Conservation (phyloP, 1,139 yeast species). For the Saccharomycopsis phalli region DNA sequence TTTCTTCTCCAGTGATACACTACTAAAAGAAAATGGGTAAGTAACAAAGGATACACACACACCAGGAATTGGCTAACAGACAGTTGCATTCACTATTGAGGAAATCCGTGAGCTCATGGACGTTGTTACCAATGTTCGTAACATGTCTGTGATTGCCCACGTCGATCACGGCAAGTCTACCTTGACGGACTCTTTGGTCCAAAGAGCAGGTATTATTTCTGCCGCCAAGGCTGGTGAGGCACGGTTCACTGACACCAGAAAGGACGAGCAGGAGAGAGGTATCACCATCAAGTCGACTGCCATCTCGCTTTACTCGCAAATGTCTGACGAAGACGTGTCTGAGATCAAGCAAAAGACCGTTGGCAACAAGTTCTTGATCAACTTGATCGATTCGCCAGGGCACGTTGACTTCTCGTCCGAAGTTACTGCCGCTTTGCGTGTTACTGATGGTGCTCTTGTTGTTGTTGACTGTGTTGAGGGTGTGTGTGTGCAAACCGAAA, state of each 20-base stretch:
- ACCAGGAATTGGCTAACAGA: background rate
- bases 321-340: slow-evolving; percentile 85
- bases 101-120: slow-evolving; percentile 98
- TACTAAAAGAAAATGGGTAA: background rate
- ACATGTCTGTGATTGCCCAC: slow-evolving; percentile 99
- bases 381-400: slow-evolving; percentile 99
- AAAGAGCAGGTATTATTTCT: slow-evolving; percentile 98
- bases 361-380: slow-evolving; percentile 92
- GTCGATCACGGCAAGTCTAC: slow-evolving; percentile 99
- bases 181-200: slow-evolving; percentile 97
- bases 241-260: slow-evolving; percentile 99
- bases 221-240: slow-evolving; percentile 99
- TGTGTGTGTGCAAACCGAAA: slow-evolving; percentile 99
- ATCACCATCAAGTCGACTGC: slow-evolving; percentile 99
- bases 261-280: slow-evolving; percentile 99
- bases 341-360: slow-evolving; percentile 93
- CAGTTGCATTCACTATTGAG: slow-evolving; percentile 34
- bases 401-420: slow-evolving; percentile 99
- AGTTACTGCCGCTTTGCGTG: slow-evolving; percentile 99
- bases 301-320: slow-evolving; percentile 87
- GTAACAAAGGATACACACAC: background rate
- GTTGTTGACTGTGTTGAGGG: slow-evolving; percentile 99
- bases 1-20: background rate
- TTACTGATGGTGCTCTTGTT: slow-evolving; percentile 99
- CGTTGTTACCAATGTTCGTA: slow-evolving; percentile 99